Evolutionary conservation across 2,329 filamentous ascomycete species (phyloP).

Genomic region (Gnomoniopsis smithogilvyi): DNA sequence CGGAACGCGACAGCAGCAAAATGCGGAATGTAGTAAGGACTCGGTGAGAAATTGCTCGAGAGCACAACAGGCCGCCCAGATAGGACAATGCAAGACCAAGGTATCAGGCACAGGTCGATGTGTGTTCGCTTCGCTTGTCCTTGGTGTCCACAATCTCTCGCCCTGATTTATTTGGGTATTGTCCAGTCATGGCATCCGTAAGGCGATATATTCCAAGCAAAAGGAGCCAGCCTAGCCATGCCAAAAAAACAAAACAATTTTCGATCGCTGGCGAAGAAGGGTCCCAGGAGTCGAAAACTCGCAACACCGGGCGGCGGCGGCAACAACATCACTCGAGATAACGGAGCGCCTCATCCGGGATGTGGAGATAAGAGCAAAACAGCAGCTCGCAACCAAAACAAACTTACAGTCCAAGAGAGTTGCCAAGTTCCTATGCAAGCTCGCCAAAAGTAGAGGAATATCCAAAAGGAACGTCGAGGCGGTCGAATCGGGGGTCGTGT

Average conservation of each 20-base stretch:
- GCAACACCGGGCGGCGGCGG: neutral
- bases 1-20: too few relatives aligned
- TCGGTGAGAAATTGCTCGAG: neutral
- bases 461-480: neutral
- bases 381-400: neutral
- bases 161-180: too few relatives aligned
- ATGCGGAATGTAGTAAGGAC: neutral
- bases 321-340: neutral
- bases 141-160: too few relatives aligned
- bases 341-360: neutral
- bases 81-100: conserved; percentile 11
- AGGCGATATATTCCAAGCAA: too few relatives aligned
- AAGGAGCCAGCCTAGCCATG: neutral
- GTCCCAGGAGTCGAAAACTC: too few relatives aligned
- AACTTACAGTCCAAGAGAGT: conserved; percentile 11
- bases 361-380: conserved; percentile 8
- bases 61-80: conserved; percentile 5
- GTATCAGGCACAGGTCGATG: neutral
- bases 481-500: neutral
- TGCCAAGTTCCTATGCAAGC: neutral
- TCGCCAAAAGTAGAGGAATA: neutral
- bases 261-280: too few relatives aligned
- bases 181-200: too few relatives aligned
- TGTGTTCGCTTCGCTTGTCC: neutral
- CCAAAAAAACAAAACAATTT: too few relatives aligned